Conservation (phyloP, 139 green algal genomes). For the Pleodorina starrii region DNA sequence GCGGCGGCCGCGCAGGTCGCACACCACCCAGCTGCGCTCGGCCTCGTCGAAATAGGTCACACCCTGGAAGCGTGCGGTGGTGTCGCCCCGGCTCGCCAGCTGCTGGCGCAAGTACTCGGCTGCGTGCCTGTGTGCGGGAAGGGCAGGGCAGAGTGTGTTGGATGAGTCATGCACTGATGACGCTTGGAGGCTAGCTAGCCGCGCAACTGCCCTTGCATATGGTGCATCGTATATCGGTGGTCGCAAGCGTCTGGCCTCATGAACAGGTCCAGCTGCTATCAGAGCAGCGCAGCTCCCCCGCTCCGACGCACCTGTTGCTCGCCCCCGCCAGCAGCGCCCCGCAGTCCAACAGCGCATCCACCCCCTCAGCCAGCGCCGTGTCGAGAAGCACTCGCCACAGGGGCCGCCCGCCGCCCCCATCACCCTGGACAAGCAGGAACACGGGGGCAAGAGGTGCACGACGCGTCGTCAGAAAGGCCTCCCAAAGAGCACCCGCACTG, state of each 20-base stretch:
- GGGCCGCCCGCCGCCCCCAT: constrained; percentile 7
- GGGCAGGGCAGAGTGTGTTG: too few species aligned
- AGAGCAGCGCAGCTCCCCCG: too few species aligned
- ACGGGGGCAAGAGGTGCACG: too few species aligned
- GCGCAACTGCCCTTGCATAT: too few species aligned
- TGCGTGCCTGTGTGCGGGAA: constrained; percentile 34
- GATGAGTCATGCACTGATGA: too few species aligned
- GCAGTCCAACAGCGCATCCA: constrained; percentile 72
- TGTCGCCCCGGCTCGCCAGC: neutral
- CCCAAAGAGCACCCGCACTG: too few species aligned
- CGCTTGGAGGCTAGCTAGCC: too few species aligned
- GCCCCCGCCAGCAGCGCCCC: constrained; percentile 70
- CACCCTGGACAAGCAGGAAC: too few species aligned
- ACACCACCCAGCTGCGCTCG: constrained; percentile 9
- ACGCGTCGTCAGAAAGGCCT: too few species aligned
- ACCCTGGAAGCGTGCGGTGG: constrained; percentile 39
- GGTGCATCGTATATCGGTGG: too few species aligned
- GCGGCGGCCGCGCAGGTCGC: constrained; percentile 25
- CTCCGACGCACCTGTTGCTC: constrained; percentile 65
- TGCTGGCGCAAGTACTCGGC: constrained; percentile 45
- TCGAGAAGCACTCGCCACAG: constrained; percentile 64
- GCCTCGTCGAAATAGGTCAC: constrained; percentile 64
- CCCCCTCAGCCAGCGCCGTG: constrained; percentile 44
- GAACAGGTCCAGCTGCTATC: too few species aligned
- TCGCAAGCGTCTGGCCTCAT: too few species aligned